Conservation (phyloP, 495 filamentous ascomycete genomes). For the Daldinia decipiens region DNA sequence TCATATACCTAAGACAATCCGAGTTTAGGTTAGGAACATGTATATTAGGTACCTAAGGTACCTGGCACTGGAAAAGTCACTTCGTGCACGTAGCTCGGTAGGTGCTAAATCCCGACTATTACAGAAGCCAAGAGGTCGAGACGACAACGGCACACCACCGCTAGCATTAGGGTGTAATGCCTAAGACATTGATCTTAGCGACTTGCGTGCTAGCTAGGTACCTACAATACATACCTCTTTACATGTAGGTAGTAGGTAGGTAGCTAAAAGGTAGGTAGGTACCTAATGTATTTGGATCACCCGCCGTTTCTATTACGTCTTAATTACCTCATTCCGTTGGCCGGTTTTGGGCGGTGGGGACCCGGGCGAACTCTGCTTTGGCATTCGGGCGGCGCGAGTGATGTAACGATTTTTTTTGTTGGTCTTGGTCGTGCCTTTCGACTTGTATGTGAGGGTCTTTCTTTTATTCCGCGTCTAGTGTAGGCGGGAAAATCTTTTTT, state of each 20-base stretch:
- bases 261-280: too few relatives aligned
- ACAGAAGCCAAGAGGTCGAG: slow-evolving; percentile 25
- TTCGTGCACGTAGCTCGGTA: slow-evolving; percentile 18
- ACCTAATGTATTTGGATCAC: slow-evolving; percentile 9
- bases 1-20: neutral
- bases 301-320: slow-evolving; percentile 49
- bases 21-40: neutral
- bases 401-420: neutral
- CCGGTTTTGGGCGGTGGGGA: slow-evolving; percentile 23
- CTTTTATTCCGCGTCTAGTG: neutral
- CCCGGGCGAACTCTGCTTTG: neutral
- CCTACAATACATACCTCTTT: too few relatives aligned
- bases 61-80: neutral
- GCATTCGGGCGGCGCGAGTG: neutral
- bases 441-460: slow-evolving; percentile 2
- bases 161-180: neutral
- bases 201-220: neutral
- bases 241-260: neutral
- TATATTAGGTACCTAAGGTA: too few relatives aligned
- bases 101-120: slow-evolving; percentile 19
- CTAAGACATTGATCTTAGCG: too few relatives aligned
- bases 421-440: neutral
- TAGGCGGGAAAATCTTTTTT: neutral
- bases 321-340: slow-evolving; percentile 43
- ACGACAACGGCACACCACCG: slow-evolving; percentile 40